Evolutionary conservation across 768 basidiomycete species (phyloP).

Genomic region (Chalciporus sphaerocephalus): DNA sequence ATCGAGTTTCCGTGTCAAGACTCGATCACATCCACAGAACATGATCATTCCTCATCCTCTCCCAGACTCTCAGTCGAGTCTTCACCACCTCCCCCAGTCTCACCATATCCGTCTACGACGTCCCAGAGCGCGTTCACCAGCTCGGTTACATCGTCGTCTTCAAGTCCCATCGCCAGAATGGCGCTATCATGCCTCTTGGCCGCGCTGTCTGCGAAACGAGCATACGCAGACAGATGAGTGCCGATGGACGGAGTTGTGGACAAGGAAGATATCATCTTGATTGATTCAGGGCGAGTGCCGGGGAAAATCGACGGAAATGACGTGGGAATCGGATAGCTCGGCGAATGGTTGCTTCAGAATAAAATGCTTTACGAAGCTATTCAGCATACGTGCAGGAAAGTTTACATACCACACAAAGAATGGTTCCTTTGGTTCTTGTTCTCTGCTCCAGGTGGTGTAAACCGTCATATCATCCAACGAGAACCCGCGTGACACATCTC

Average conservation of each 20-base stretch:
- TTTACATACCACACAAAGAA: conserved; percentile 37
- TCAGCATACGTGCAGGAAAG: background rate
- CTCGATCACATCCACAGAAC: background rate
- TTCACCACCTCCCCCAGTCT: conserved; percentile 19
- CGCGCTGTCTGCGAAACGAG: conserved; percentile 44
- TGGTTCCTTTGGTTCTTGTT: conserved; percentile 28
- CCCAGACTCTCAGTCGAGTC: conserved; percentile 17
- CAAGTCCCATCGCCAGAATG: conserved; percentile 37
- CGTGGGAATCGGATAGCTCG: conserved; percentile 55
- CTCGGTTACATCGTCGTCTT: conserved; percentile 55
- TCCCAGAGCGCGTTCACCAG: conserved; percentile 57
- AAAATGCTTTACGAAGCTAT: conserved; percentile 2
- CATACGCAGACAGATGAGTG: conserved; percentile 47
- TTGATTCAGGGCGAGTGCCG: conserved; percentile 11
- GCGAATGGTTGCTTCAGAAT: conserved; percentile 41
- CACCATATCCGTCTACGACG: conserved; percentile 45
- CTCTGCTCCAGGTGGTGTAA: conserved; percentile 39
- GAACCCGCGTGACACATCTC: conserved; percentile 62
- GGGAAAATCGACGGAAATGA: conserved; percentile 53
- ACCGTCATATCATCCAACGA: conserved; percentile 31
- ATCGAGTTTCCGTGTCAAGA: background rate
- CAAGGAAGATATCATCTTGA: conserved; percentile 42
- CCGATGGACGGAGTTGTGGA: conserved; percentile 39
- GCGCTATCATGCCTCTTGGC: conserved; percentile 37
- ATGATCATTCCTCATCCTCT: conserved; percentile 19